phyloP scores from a whole-genome alignment of 1,284 basidiomycete species.

The Cryptococcus jaspeensis region DNA sequence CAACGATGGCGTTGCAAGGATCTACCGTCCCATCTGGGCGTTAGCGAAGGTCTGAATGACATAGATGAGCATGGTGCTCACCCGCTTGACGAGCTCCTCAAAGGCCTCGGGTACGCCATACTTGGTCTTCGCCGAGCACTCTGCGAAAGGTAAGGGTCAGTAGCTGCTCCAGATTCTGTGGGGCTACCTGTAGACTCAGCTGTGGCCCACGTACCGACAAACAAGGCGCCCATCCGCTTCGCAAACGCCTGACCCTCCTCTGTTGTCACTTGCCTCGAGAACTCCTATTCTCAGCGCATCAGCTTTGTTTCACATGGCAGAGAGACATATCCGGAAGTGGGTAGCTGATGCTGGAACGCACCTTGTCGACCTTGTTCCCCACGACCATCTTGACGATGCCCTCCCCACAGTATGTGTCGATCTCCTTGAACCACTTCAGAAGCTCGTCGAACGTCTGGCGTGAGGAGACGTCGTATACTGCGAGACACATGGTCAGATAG shows the following conservation, averaged over 20 bases:
- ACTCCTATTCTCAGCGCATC: conserved; percentile 60
- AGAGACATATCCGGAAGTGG: not conserved
- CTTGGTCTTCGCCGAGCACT: conserved; percentile 74
- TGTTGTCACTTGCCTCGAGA: conserved; percentile 78
- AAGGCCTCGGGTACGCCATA: conserved; percentile 78
- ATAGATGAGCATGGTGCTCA: conserved; percentile 21
- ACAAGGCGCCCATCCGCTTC: conserved; percentile 72
- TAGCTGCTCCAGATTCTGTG: conserved; percentile 4
- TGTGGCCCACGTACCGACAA: conserved; percentile 67
- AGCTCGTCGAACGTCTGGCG: conserved; percentile 88
- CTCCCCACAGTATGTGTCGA: conserved; percentile 85
- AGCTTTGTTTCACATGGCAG: no score
- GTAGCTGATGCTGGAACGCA: conserved; percentile 35
- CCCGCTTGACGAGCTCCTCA: conserved; percentile 70
- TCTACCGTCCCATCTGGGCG: conserved; percentile 28
- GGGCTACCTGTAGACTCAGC: not conserved
- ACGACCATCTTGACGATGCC: conserved; percentile 94
- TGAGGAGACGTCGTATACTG: conserved; percentile 89
- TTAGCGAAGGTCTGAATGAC: not conserved
- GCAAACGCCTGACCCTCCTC: conserved; percentile 82
- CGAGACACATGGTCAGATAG: not conserved
- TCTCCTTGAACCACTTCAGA: conserved; percentile 87
- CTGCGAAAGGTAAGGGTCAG: conserved; percentile 26
- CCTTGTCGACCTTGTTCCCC: conserved; percentile 89
- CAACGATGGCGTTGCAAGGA: conserved; percentile 49